Evolutionary conservation across 805 yeast genomes (phyloP).

Genomic region (Metschnikowia borealis): DNA sequence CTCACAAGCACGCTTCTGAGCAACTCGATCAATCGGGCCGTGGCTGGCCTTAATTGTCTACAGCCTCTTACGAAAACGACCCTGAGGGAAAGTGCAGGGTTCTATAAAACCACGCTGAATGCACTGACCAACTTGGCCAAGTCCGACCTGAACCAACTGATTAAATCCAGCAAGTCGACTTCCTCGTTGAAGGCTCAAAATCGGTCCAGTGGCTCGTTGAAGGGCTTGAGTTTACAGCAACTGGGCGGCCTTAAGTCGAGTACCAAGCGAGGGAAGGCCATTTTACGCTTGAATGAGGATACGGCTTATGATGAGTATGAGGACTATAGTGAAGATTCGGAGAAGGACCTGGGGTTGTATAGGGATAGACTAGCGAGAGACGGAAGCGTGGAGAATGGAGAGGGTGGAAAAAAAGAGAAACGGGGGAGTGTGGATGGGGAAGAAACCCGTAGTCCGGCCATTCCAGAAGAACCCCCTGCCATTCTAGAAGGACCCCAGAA

Average conservation of each 20-base stretch:
- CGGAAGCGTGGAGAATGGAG: not conserved
- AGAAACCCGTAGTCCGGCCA: too few relatives aligned
- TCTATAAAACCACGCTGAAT: slow-evolving; percentile 15
- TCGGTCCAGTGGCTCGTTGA: slow-evolving; percentile 8
- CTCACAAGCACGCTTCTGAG: slow-evolving; percentile 18
- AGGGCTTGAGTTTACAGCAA: slow-evolving; percentile 9
- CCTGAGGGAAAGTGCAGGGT: slow-evolving; percentile 14
- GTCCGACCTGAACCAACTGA: slow-evolving; percentile 17
- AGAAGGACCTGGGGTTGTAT: not conserved
- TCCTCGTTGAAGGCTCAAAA: slow-evolving; percentile 31
- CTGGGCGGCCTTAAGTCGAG: slow-evolving; percentile 33
- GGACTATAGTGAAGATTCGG: slow-evolving; percentile 27
- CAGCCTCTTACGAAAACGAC: slow-evolving; percentile 18
- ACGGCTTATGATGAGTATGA: slow-evolving; percentile 34
- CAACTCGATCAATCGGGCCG: slow-evolving; percentile 8
- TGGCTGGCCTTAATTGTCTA: slow-evolving; percentile 4
- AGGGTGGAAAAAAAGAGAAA: too few relatives aligned
- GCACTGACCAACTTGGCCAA: slow-evolving; percentile 5
- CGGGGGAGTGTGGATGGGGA: too few relatives aligned
- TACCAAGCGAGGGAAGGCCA: slow-evolving; percentile 36
- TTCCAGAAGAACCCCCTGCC: too few relatives aligned
- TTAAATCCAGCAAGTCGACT: slow-evolving; percentile 29
- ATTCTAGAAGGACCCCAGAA: too few relatives aligned
- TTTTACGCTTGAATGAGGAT: slow-evolving; percentile 37
- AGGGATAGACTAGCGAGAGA: not conserved